Evolutionary conservation across 306 rosid species (phyloP).

Genomic region (Glycine tomentella): DNA sequence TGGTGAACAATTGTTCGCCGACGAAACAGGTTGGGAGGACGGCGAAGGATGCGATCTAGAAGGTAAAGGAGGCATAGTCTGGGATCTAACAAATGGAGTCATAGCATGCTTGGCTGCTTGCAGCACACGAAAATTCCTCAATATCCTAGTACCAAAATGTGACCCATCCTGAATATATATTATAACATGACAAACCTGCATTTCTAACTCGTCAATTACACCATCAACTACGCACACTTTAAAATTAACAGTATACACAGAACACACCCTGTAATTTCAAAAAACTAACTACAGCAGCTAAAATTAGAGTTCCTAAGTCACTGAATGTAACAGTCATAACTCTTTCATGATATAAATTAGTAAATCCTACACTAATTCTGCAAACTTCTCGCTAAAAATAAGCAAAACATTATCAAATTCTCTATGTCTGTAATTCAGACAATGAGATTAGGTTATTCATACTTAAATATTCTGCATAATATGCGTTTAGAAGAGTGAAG

Average conservation of each 20-base stretch:
- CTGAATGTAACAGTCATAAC: not conserved
- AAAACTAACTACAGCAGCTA: constrained; percentile 17
- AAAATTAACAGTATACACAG: not conserved
- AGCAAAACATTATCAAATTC: not conserved
- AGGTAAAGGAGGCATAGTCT: constrained; percentile 48
- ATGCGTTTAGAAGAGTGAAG: too few species aligned
- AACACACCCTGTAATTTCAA: not conserved
- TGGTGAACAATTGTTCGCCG: constrained; percentile 69
- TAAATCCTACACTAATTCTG: constrained; percentile 36
- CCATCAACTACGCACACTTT: constrained; percentile 24
- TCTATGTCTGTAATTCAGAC: not conserved
- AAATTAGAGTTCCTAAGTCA: not conserved
- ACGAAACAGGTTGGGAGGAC: constrained; percentile 56
- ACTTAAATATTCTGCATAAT: too few species aligned
- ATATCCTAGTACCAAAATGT: constrained; percentile 68
- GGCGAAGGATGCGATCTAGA: constrained; percentile 64
- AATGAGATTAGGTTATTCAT: not conserved
- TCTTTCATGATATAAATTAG: not conserved
- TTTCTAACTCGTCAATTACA: constrained; percentile 50
- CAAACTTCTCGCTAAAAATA: not conserved
- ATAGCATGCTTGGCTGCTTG: constrained; percentile 88
- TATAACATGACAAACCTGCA: constrained; percentile 96
- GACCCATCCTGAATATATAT: constrained; percentile 84
- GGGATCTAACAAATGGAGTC: constrained; percentile 77
- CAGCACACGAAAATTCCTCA: constrained; percentile 76